phyloP scores from a whole-genome alignment of 73 alveolate genomes.

The Paramecium sexaurelia region DNA sequence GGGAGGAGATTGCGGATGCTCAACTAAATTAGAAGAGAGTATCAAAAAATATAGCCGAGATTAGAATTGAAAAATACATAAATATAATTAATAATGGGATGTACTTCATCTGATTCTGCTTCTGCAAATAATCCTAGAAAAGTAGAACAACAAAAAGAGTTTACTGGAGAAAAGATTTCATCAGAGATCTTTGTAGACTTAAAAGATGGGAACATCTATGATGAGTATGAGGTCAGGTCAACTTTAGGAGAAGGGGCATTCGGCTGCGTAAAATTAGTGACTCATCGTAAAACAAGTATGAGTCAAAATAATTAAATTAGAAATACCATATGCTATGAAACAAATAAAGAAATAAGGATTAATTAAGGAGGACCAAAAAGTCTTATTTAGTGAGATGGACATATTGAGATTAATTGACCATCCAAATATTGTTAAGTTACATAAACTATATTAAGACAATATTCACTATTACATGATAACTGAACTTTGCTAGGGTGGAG shows the following conservation, averaged over 20 bases:
- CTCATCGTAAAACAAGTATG: constrained; percentile 51
- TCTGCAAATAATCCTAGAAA: background rate
- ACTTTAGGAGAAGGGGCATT: constrained; percentile 77
- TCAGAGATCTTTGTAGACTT: constrained; percentile 40
- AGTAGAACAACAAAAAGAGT: background rate
- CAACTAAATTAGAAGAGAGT: constrained; percentile 6
- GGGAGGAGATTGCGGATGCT: constrained; percentile 69
- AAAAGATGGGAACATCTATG: constrained; percentile 60
- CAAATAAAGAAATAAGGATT: constrained; percentile 23
- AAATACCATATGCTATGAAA: constrained; percentile 73
- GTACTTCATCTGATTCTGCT: background rate
- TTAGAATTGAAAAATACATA: background rate
- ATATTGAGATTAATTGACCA: constrained; percentile 69
- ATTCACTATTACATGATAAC: constrained; percentile 65
- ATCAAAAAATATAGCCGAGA: background rate
- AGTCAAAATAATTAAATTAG: background rate
- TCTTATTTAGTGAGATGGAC: constrained; percentile 68
- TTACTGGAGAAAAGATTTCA: constrained; percentile 8
- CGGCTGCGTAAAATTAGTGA: constrained; percentile 76
- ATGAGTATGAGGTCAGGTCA: constrained; percentile 67
- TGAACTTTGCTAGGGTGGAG: constrained; percentile 73
- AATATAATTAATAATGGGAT: constrained; percentile 35
- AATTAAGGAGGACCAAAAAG: constrained; percentile 20
- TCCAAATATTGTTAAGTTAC: constrained; percentile 71
- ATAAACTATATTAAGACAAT: constrained; percentile 71